Conservation (phyloP, 768 basidiomycete species). For the Pholiota molesta region DNA sequence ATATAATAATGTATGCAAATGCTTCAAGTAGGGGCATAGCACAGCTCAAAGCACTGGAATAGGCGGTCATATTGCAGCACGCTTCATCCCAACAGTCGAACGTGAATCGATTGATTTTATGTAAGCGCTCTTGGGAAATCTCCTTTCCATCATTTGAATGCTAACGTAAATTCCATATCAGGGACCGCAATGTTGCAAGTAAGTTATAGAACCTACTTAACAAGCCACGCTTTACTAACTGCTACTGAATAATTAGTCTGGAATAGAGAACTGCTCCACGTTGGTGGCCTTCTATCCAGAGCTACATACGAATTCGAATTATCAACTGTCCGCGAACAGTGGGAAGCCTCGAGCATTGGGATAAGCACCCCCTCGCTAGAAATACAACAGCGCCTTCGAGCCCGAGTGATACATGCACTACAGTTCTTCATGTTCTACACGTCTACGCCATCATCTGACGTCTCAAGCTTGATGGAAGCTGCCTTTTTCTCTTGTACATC, state of each 20-base stretch:
- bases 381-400: slow-evolving; percentile 51
- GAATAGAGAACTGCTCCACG: slow-evolving; percentile 87
- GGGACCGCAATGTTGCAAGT: slow-evolving; percentile 84
- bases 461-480: slow-evolving; percentile 69
- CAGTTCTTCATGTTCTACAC: slow-evolving; percentile 89
- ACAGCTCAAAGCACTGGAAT: slow-evolving; percentile 92
- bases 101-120: slow-evolving; percentile 91
- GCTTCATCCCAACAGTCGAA: slow-evolving; percentile 96
- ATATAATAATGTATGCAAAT: background rate
- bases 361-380: slow-evolving; percentile 39
- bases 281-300: slow-evolving; percentile 83
- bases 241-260: slow-evolving; percentile 52
- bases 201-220: slow-evolving; percentile 25
- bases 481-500: slow-evolving; percentile 76
- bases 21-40: slow-evolving; percentile 68
- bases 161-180: slow-evolving; percentile 27
- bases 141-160: background rate
- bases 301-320: slow-evolving; percentile 87
- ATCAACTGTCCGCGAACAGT: slow-evolving; percentile 55
- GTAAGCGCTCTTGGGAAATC: slow-evolving; percentile 41
- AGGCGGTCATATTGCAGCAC: slow-evolving; percentile 64
- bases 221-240: slow-evolving; percentile 3
- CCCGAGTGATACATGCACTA: slow-evolving; percentile 74
- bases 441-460: slow-evolving; percentile 85
- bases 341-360: slow-evolving; percentile 49